Evolutionary conservation across 2,329 filamentous ascomycete genomes (phyloP).

Genomic region (Fusarium camptoceras): DNA sequence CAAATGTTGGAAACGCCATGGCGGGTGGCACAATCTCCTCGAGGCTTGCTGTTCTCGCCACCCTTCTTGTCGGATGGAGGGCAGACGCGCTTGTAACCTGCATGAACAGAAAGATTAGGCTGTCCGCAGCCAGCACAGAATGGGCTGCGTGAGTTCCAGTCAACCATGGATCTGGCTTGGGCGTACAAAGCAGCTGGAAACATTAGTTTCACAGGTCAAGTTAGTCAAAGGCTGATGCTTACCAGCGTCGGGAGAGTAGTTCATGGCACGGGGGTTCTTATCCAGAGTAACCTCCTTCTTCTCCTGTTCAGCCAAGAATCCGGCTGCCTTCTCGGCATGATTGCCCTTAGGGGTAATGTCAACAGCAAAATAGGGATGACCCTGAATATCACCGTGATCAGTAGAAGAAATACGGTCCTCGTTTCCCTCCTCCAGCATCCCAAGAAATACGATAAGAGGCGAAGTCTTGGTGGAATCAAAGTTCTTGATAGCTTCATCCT

Average conservation of each 20-base stretch:
- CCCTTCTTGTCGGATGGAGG: constrained; percentile 74
- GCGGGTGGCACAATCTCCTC: constrained; percentile 81
- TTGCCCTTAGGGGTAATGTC: constrained; percentile 82
- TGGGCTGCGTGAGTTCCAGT: constrained; percentile 94
- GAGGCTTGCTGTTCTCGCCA: constrained; percentile 60
- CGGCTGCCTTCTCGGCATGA: constrained; percentile 70
- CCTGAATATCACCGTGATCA: constrained; percentile 76
- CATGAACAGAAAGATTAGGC: constrained; percentile 81
- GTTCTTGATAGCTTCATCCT: constrained; percentile 77
- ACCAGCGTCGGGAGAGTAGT: constrained; percentile 72
- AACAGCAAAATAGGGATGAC: constrained; percentile 87
- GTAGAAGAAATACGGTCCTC: constrained; percentile 48
- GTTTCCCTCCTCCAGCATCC: constrained; percentile 77
- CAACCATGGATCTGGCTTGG: constrained; percentile 85
- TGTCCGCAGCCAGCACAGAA: constrained; percentile 93
- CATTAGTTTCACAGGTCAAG: constrained; percentile 19
- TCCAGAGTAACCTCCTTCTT: constrained; percentile 73
- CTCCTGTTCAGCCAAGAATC: constrained; percentile 57
- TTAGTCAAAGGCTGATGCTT: constrained; percentile 39
- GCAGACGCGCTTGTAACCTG: constrained; percentile 83
- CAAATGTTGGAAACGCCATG: constrained; percentile 88
- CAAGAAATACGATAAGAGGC: constrained; percentile 85
- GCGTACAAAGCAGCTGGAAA: constrained; percentile 85
- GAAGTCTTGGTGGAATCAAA: constrained; percentile 78
- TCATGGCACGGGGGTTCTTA: constrained; percentile 72